These are phyloP conservation scores for Escallonia herrerae DNA, from an alignment of 129 eudicot genomes.

Conservation along the genomic window DNA sequence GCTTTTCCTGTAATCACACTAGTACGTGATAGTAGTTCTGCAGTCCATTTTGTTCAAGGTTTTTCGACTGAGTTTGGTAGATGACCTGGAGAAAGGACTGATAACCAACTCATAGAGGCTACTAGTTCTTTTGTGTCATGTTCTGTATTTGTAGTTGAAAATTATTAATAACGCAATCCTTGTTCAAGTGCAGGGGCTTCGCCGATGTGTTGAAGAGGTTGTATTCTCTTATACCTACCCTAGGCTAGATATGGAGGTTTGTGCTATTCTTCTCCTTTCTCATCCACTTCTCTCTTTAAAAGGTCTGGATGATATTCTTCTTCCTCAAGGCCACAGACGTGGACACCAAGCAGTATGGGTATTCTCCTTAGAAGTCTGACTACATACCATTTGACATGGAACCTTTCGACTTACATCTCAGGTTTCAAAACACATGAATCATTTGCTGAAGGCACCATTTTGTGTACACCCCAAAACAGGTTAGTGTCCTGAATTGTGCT, in stretches of 20 bases:
- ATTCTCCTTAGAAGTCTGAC: not conserved
- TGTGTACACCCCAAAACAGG: conserved; percentile 98
- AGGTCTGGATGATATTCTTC: not conserved
- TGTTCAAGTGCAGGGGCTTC: conserved; percentile 58
- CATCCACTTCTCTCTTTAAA: not conserved
- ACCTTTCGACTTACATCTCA: conserved; percentile 24
- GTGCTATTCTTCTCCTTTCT: conserved; percentile 2
- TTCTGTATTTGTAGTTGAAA: not conserved
- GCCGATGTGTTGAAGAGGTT: conserved; percentile 83
- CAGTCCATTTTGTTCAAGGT: not conserved
- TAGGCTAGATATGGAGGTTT: conserved; percentile 95
- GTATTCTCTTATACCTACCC: conserved; percentile 85
- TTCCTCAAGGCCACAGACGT: not conserved
- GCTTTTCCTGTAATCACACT: not conserved
- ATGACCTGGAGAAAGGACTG: not conserved
- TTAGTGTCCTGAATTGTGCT: conserved; percentile 13
- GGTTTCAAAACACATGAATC: conserved; percentile 97
- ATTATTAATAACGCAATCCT: conserved; percentile 7
- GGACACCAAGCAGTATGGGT: not conserved
- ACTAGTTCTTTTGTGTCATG: not conserved
- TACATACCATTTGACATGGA: not conserved
- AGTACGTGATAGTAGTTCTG: not conserved
- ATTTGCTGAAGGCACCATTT: conserved; percentile 95
- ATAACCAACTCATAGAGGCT: not conserved
- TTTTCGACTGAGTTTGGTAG: not conserved